phyloP scores from a whole-genome alignment of 495 filamentous ascomycete species.

The Aspergillus baeticus region DNA sequence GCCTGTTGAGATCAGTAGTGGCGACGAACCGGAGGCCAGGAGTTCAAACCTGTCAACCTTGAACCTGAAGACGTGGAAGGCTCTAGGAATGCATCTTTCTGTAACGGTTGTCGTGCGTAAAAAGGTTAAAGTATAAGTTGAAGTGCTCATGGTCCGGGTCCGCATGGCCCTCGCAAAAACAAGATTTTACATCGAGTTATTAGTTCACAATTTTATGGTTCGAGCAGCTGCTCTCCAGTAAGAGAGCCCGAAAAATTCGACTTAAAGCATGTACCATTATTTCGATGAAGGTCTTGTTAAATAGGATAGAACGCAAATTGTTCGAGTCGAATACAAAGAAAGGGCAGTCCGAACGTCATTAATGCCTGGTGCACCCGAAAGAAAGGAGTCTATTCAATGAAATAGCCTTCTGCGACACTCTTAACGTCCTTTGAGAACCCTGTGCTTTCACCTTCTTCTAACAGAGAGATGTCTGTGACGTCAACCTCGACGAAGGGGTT shows the following conservation, averaged over 20 bases:
- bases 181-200: too few species aligned
- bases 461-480: conserved; percentile 69
- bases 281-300: conserved; percentile 10
- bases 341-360: conserved; percentile 44
- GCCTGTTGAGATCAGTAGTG: too few species aligned
- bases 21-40: too few species aligned
- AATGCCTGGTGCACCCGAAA: conserved; percentile 42
- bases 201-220: too few species aligned
- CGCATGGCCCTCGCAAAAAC: too few species aligned
- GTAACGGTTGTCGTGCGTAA: too few species aligned
- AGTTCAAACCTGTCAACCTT: too few species aligned
- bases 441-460: conserved; percentile 76
- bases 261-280: not conserved
- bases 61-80: too few species aligned
- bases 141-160: too few species aligned
- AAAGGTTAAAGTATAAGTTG: too few species aligned
- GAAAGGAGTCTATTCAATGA: conserved; percentile 62
- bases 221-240: not conserved
- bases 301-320: conserved; percentile 16
- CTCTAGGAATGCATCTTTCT: too few species aligned
- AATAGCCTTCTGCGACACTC: conserved; percentile 76
- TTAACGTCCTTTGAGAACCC: conserved; percentile 88
- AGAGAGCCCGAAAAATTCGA: not conserved
- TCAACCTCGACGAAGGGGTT: conserved; percentile 87
- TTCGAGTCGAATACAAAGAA: conserved; percentile 10